These are phyloP conservation scores for Huntiella abstrusa DNA, from an alignment of 2,329 filamentous ascomycete genomes.

Conservation along the genomic window DNA sequence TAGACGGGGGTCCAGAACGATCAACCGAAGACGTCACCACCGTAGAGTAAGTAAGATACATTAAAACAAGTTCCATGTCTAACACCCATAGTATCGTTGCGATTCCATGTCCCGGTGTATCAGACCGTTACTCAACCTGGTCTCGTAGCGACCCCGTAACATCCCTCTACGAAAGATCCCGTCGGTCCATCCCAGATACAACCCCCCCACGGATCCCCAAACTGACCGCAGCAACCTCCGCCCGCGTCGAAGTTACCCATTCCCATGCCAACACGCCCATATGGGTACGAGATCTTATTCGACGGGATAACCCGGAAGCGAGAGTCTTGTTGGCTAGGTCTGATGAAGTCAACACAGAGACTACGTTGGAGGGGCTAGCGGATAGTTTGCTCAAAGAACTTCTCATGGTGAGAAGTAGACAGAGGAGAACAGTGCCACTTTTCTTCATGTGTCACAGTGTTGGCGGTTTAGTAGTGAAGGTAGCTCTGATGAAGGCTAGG, in stretches of 20 bases:
- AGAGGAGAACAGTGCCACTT: constrained; percentile 20
- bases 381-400: constrained; percentile 28
- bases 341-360: constrained; percentile 22
- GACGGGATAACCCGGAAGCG: constrained; percentile 27
- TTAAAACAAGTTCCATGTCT: background rate
- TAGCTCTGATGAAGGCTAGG: constrained; percentile 31
- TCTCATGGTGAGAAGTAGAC: constrained; percentile 20
- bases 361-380: constrained; percentile 26
- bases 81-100: constrained; percentile 22
- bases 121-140: constrained; percentile 32
- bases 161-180: constrained; percentile 20
- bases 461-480: constrained; percentile 40
- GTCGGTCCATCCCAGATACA: constrained; percentile 24
- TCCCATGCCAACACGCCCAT: constrained; percentile 21
- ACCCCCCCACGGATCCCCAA: constrained; percentile 12
- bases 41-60: constrained; percentile 2
- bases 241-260: constrained; percentile 13
- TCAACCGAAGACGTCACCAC: background rate
- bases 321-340: constrained; percentile 34
- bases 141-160: constrained; percentile 22
- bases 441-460: constrained; percentile 44
- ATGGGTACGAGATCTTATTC: constrained; percentile 35
- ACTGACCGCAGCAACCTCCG: constrained; percentile 16
- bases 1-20: constrained; percentile 3
- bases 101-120: constrained; percentile 33